Base-by-base conservation (phyloP, 208 protist genomes). In the Trypanosoma brucei region DNA sequence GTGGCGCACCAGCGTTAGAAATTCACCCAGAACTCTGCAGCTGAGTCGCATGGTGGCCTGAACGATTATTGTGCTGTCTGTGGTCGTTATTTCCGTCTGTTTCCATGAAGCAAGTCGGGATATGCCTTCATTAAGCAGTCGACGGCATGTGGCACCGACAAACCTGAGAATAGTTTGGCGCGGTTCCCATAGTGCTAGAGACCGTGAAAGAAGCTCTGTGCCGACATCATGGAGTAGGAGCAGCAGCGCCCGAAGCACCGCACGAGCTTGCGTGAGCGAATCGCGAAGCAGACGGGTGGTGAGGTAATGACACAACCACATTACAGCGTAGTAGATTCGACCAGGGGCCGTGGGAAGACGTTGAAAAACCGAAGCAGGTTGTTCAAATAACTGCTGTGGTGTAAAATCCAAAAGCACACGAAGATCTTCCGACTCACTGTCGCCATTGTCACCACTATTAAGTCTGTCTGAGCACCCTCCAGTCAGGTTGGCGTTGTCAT, bases 171-270 rank as follows among this genome's bases (percentile, higher is more conserved):
- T 37, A 2, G 63, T 64, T 50, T 87, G 84, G 11, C 78, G 60
- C 0, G 84, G 69, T 35, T 91, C 84, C 9, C 73, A 63, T 48
- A 81, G 79, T 44, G 70, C 68, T 34, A 91, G 68, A 8, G 46
- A 33, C 8, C 67, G 66, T 31, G 73, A 72, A 3, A 91, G 50
- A 13, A 91, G 46, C 0, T 81, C 70, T 0, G 44, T 44, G 13
- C 84, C 84, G 35, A 86, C 81, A 54, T 91, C 84, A 0, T 62
- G 31, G 34, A 76, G 75, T 6, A 84, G 44, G 1, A 64, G 2
- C 11, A 59, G 56, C 6, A 85, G 52, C 9, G 73, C 63, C 0
- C 62, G 62, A 44, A 80, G 68, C 1, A 83, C 31, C 0, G 77
- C 74, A 38, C 72, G 77, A 40, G 59, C 51, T 0, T 49, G 65